A percentile compares a stretch with the other conserved stretches of the same genome.
These are phyloP conservation scores for Aspergillus sp. DNA, from an alignment of 2,329 filamentous ascomycete genomes.

Conservation along the genomic window DNA sequence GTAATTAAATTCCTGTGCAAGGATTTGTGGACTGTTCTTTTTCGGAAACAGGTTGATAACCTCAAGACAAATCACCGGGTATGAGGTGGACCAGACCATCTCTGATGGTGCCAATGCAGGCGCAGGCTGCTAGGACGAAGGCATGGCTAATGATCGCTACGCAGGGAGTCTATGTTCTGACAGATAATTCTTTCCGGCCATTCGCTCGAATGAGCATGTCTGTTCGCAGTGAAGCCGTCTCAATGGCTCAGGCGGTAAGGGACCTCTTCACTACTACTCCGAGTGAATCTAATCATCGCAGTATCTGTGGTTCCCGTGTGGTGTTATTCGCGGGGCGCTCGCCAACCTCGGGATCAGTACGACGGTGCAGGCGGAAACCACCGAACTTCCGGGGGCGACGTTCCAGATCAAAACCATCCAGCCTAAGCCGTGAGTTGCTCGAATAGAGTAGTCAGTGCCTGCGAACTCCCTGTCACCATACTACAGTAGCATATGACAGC, in stretches of 20 bases:
- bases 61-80: constrained; percentile 96
- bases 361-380: constrained; percentile 86
- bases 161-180: constrained; percentile 90
- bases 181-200: constrained; percentile 86
- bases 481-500: no score
- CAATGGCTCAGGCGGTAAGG: constrained; percentile 74
- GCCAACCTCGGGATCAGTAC: constrained; percentile 88
- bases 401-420: constrained; percentile 92
- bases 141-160: background rate
- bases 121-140: background rate
- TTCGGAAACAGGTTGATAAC: constrained; percentile 97
- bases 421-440: constrained; percentile 55
- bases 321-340: constrained; percentile 85
- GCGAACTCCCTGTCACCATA: background rate
- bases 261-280: background rate
- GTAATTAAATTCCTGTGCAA: constrained; percentile 99
- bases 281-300: constrained; percentile 33
- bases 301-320: constrained; percentile 95
- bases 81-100: no score
- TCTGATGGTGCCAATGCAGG: no score
- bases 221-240: constrained; percentile 67
- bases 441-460: background rate
- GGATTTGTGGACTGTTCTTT: constrained; percentile 91
- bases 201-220: constrained; percentile 87
- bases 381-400: constrained; percentile 79